Percentiles rank a stretch among this genome's conserved stretches.
Conservation (phyloP, 1,139 yeast species). For the Pichia sp. region DNA sequence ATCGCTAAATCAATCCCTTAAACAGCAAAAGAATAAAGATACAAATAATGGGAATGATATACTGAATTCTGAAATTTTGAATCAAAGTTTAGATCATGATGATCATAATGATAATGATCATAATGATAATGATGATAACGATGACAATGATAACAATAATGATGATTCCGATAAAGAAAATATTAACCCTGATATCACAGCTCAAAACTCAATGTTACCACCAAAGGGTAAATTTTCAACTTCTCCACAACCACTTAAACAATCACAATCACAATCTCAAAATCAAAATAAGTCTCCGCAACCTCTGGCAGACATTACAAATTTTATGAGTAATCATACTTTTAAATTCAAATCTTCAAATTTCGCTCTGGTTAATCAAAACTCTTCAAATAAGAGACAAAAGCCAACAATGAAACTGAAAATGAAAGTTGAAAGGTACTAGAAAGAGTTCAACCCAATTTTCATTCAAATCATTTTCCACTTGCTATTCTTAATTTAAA, state of each 20-base stretch:
- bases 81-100: not conserved
- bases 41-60: not conserved
- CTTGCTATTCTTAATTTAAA: not conserved
- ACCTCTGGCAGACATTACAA: slow-evolving; percentile 10
- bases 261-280: no score
- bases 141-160: slow-evolving; percentile 8
- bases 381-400: slow-evolving; percentile 19
- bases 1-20: not conserved
- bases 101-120: no score
- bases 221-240: slow-evolving; percentile 24
- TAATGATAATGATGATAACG: not conserved
- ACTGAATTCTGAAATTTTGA: not conserved
- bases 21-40: not conserved
- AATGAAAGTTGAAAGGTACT: slow-evolving; percentile 1
- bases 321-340: slow-evolving; percentile 16
- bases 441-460: no score
- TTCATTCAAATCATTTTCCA: not conserved
- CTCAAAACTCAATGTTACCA: slow-evolving; percentile 13
- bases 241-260: slow-evolving; percentile 1
- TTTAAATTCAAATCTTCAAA: slow-evolving; percentile 26
- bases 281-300: no score
- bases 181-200: slow-evolving; percentile 1
- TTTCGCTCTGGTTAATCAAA: slow-evolving; percentile 22
- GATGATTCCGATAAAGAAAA: slow-evolving; percentile 9
- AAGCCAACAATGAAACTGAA: slow-evolving; percentile 26